Conservation (phyloP, 257 asterid species). For the Solanum pennellii region DNA sequence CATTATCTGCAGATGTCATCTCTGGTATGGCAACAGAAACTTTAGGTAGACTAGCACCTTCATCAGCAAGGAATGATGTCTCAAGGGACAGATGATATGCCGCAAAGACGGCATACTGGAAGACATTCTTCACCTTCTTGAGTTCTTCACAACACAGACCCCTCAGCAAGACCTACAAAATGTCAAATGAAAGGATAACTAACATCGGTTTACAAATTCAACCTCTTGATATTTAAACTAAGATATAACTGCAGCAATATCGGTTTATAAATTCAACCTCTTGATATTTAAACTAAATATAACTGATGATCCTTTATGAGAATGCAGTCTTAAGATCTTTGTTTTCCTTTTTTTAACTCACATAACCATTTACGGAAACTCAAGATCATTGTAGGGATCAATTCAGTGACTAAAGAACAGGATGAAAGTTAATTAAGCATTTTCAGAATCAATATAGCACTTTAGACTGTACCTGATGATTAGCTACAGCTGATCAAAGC, state of each 20-base stretch:
- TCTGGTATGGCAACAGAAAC: constrained; percentile 1
- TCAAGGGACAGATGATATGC: constrained; percentile 88
- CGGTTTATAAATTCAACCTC: not conserved
- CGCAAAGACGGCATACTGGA: constrained; percentile 80
- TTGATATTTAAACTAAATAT: not conserved
- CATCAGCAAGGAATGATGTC: constrained; percentile 89
- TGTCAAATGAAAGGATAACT: constrained; percentile 1
- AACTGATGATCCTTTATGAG: not conserved
- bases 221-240: not conserved
- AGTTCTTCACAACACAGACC: constrained; percentile 68
- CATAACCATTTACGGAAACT: not conserved
- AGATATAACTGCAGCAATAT: not conserved
- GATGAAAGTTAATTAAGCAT: not conserved
- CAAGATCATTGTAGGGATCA: not conserved
- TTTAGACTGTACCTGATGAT: not conserved
- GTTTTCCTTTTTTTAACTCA: not conserved
- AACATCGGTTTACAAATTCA: not conserved
- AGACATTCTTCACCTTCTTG: constrained; percentile 70
- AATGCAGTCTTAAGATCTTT: not conserved
- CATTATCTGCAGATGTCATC: constrained; percentile 12
- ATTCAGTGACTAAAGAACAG: not conserved
- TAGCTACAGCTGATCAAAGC: not conserved
- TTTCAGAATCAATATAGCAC: not conserved
- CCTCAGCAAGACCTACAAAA: constrained; percentile 61
- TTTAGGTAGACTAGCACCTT: constrained; percentile 85